These are phyloP conservation scores for Thraustochytrium sp. DNA, from an alignment of 352 stramenopile genomes.

Conservation along the genomic window DNA sequence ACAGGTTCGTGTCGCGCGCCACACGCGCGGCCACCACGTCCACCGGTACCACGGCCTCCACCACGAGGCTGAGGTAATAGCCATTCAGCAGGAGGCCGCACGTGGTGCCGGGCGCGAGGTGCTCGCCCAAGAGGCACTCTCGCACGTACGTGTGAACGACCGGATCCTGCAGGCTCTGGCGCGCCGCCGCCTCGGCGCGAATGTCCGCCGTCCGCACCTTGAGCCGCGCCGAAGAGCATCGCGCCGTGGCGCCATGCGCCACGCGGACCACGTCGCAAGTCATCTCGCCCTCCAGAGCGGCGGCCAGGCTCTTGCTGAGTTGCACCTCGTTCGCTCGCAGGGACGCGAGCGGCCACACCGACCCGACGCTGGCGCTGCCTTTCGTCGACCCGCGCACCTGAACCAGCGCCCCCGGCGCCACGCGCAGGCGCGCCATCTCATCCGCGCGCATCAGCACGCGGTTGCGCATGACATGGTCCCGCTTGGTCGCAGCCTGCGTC, in stretches of 20 bases:
- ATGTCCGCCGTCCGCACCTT: background rate
- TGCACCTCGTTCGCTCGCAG: background rate
- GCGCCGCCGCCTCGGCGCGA: background rate
- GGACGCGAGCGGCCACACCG: background rate
- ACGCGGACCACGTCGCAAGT: background rate
- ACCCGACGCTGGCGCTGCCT: background rate
- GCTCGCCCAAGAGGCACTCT: background rate
- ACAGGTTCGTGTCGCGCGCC: background rate
- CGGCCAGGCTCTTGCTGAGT: background rate
- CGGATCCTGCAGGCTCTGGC: background rate
- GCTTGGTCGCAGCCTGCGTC: conserved; percentile 11
- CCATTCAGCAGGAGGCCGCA: background rate
- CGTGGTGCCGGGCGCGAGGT: background rate
- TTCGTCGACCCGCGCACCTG: background rate
- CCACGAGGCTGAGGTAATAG: background rate
- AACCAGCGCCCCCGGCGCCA: background rate
- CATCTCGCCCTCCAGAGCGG: too few species aligned
- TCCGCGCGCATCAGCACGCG: background rate
- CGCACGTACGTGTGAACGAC: background rate
- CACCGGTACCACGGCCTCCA: background rate
- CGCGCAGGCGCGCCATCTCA: background rate
- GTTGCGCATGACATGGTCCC: background rate
- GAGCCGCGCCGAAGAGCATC: background rate
- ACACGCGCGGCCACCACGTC: background rate
- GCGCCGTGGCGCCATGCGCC: background rate